Conservation (phyloP, 129 eudicot genomes). For the Heracleum sosnowskyi region DNA sequence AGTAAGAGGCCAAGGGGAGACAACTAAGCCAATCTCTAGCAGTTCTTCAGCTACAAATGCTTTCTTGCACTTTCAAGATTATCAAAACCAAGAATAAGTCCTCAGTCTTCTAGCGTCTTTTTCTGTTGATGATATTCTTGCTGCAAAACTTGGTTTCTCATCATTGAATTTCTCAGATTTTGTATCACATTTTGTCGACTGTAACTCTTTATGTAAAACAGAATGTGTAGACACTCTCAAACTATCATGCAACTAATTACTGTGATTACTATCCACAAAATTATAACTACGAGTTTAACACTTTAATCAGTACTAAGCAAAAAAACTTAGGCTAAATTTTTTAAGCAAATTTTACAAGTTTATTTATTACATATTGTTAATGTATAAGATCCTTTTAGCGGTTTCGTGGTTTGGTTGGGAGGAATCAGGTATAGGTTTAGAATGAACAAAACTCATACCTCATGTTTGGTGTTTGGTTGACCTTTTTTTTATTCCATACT, state of each 20-base stretch:
- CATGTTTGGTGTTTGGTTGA: no score
- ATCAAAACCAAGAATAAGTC: conserved; percentile 1
- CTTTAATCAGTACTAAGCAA: background rate
- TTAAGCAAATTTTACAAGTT: no score
- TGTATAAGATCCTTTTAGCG: background rate
- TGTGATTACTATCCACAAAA: background rate
- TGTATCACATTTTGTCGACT: background rate
- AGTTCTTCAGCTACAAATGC: conserved; percentile 17
- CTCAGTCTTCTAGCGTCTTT: background rate
- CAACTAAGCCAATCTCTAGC: conserved; percentile 14
- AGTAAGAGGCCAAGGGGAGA: conserved; percentile 17
- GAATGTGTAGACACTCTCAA: background rate
- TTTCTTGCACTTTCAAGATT: conserved; percentile 22
- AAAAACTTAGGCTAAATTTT: background rate
- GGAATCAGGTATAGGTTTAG: no score
- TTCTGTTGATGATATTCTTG: background rate
- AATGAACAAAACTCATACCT: no score
- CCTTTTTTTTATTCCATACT: no score
- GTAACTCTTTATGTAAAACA: background rate
- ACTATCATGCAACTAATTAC: background rate
- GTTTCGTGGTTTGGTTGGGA: no score
- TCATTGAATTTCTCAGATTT: background rate
- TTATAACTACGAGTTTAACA: background rate
- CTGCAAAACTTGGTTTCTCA: background rate
- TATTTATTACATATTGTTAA: background rate